These are phyloP conservation scores for Davidsoniella neocaledoniae DNA, from an alignment of 2,329 filamentous ascomycete species.

Conservation along the genomic window DNA sequence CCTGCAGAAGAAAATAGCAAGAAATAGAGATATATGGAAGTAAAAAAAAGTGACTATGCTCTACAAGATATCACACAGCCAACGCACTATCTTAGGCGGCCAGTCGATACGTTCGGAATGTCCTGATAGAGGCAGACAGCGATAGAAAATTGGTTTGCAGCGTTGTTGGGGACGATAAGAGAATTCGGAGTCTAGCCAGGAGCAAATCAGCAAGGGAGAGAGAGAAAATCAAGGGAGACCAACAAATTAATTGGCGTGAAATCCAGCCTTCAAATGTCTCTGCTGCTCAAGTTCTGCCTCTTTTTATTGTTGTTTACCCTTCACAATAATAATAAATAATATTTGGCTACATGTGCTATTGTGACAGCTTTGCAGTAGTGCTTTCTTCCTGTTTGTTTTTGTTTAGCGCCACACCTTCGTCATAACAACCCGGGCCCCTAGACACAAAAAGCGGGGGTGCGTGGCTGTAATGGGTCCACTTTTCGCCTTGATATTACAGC, in stretches of 20 bases:
- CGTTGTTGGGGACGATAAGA: neutral
- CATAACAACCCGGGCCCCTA: slow-evolving; percentile 1
- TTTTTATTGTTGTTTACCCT: neutral
- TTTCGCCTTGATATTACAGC: neutral
- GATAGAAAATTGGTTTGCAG: neutral
- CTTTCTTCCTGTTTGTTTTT: neutral
- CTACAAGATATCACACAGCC: neutral
- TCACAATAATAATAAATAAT: neutral
- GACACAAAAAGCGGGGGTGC: slow-evolving; percentile 3
- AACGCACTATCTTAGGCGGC: no score
- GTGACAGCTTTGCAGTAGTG: neutral
- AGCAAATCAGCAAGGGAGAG: neutral
- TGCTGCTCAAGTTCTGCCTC: neutral
- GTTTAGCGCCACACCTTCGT: slow-evolving; percentile 7
- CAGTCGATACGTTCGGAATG: neutral
- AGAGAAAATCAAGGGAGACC: neutral
- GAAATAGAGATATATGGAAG: neutral
- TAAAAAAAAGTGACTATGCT: neutral
- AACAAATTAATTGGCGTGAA: neutral
- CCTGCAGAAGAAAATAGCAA: neutral
- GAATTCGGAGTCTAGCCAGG: neutral
- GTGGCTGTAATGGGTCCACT: neutral
- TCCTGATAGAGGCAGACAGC: neutral
- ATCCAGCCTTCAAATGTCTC: neutral
- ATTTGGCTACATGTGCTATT: neutral